These are phyloP conservation scores for Artemisia annua DNA, from an alignment of 129 eudicot genomes.

Conservation along the genomic window DNA sequence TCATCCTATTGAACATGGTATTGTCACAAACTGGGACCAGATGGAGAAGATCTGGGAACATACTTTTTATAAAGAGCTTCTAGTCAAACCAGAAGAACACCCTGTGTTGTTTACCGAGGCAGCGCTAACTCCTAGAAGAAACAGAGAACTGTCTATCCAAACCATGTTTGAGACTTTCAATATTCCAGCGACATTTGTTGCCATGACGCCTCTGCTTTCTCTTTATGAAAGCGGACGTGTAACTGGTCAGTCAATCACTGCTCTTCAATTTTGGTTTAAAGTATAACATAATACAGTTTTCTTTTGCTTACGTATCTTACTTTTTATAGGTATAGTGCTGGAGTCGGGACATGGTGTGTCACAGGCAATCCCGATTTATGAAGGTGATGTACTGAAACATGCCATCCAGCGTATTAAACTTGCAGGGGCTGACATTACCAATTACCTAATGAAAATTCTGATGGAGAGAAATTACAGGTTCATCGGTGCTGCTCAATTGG, in stretches of 20 bases:
- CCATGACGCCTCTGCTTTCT: constrained; percentile 4
- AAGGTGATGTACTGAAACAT: neutral
- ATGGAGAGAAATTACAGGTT: constrained; percentile 8
- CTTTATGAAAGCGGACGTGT: neutral
- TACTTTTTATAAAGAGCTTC: constrained; percentile 3
- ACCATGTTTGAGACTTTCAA: constrained; percentile 11
- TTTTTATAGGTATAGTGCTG: constrained; percentile 31
- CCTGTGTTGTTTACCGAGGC: constrained; percentile 1
- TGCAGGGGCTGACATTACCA: constrained; percentile 8
- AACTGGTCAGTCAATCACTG: neutral
- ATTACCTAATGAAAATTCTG: constrained; percentile 7
- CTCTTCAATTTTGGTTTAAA: neutral
- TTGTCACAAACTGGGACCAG: constrained; percentile 27
- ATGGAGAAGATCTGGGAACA: constrained; percentile 31
- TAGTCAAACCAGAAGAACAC: neutral
- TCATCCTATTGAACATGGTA: constrained; percentile 38
- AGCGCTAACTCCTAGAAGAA: neutral
- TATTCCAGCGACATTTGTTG: neutral
- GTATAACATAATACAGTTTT: neutral
- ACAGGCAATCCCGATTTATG: neutral
- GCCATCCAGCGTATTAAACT: constrained; percentile 12
- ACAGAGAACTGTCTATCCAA: neutral
- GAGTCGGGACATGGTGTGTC: neutral
- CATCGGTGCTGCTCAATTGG: constrained; percentile 22
- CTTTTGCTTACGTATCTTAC: neutral